A percentile compares a stretch with the other conserved stretches of the same genome.
These are phyloP conservation scores for Phytophthora quininea DNA, from an alignment of 352 stramenopile genomes.

Conservation along the genomic window DNA sequence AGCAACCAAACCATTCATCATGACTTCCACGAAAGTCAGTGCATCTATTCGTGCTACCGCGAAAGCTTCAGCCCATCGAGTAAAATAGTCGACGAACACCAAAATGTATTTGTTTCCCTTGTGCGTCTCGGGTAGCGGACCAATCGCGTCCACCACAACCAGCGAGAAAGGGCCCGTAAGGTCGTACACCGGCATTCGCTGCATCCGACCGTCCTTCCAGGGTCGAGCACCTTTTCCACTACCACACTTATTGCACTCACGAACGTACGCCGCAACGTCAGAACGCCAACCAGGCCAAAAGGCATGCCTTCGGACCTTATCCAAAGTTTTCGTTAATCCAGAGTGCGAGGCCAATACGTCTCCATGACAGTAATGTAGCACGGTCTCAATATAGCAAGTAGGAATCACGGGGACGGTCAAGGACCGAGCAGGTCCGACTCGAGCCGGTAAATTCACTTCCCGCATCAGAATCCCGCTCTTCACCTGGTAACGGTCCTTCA, in stretches of 20 bases:
- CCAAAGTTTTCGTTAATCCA: conserved; percentile 4
- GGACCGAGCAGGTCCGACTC: background rate
- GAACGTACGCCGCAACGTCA: background rate
- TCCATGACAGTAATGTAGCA: conserved; percentile 5
- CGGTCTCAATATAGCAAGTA: background rate
- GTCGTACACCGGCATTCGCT: conserved; percentile 4
- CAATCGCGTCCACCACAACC: conserved; percentile 9
- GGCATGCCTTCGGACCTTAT: conserved; percentile 1
- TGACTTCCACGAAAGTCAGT: background rate
- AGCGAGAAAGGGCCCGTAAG: conserved; percentile 2
- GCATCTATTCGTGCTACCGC: background rate
- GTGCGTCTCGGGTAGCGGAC: background rate
- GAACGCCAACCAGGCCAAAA: conserved; percentile 9
- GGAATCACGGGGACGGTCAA: background rate
- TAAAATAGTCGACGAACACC: conserved; percentile 6
- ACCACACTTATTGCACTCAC: background rate
- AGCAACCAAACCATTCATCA: background rate
- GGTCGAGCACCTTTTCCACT: conserved; percentile 1
- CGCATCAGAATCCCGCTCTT: background rate
- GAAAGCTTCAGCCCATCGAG: background rate
- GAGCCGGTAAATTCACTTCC: background rate
- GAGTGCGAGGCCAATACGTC: conserved; percentile 3
- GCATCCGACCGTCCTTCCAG: conserved; percentile 6
- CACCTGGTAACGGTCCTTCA: background rate
- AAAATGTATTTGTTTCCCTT: conserved; percentile 5